Evolutionary conservation across 1,139 yeast species (phyloP), one percentile per base, ranked within the genome.

Genomic region (Tardiomyces digboiensis): DNA sequence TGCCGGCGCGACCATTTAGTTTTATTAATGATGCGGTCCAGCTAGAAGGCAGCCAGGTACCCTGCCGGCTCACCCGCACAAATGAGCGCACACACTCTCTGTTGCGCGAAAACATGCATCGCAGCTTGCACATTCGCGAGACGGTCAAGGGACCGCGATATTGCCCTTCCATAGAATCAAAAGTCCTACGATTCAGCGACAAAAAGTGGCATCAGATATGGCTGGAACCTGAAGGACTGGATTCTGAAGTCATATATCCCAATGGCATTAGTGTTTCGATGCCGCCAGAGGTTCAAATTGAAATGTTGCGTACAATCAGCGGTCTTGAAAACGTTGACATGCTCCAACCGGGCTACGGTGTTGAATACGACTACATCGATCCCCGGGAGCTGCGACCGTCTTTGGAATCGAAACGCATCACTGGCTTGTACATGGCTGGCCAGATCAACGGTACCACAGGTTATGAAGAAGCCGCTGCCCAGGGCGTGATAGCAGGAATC

Each of bases 391-490:
- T 93, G 45, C 72, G 74, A 44, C 74, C 72, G 42, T 84, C 95
- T 0, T 64, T 93, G 40, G 96, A 91, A 59, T 87, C 97, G 0
- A 88, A 86, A 56, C 64, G 77, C 5, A 79, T 93, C 1, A 67
- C 72, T 16, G 97, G 97, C 0, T 66, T 93, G 39, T 93, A 68
- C 58, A 70, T 93, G 44, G 99, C 98, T 0, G 99, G 99, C 1
- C 99, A 93, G 64, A 93, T 93, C 39, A 93, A 93, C 59, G 99
- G 99, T 39, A 93, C 99, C 1, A 93, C 99, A 0, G 99, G 99
- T 0, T 93, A 93, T 56, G 99, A 93, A 65, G 99, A 93, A 61
- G 99, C 99, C 0, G 96, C 97, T 1, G 82, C 97, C 0, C 98
- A 91, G 59, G 99, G 99, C 1, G 74, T 89, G 46, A 67, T 93